Conservation (phyloP, 2,329 filamentous ascomycete species). For the Alternaria triticimaculans region DNA sequence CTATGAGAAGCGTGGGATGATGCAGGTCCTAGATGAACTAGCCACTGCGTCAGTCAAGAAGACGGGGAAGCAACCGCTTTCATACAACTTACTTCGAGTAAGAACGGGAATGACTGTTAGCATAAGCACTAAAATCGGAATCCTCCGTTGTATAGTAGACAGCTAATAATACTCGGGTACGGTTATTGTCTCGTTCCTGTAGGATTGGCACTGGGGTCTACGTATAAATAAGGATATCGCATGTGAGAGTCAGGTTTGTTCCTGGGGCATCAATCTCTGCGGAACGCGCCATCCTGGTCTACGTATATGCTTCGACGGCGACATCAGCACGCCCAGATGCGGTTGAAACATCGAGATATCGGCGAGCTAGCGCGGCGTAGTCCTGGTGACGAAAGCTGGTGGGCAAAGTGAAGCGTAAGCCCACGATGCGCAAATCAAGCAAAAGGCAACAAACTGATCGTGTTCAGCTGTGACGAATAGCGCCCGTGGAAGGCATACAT, state of each 20-base stretch:
- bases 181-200: slow-evolving; percentile 22
- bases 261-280: slow-evolving; percentile 20
- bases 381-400: slow-evolving; percentile 18
- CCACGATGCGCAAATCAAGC: slow-evolving; percentile 28
- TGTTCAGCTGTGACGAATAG: slow-evolving; percentile 43
- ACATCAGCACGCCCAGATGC: slow-evolving; percentile 10
- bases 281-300: slow-evolving; percentile 10
- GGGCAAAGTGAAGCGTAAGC: slow-evolving; percentile 27
- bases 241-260: slow-evolving; percentile 24
- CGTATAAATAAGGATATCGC: slow-evolving; percentile 34
- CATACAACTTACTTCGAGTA: slow-evolving; percentile 42
- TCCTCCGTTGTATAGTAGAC: slow-evolving; percentile 32
- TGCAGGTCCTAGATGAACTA: slow-evolving; percentile 38
- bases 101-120: slow-evolving; percentile 39
- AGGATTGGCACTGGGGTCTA: slow-evolving; percentile 39
- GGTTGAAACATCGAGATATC: slow-evolving; percentile 4
- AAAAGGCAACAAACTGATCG: slow-evolving; percentile 28
- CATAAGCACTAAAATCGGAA: slow-evolving; percentile 44
- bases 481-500: slow-evolving; percentile 43
- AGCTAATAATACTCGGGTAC: slow-evolving; percentile 32
- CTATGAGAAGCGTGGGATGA: slow-evolving; percentile 26
- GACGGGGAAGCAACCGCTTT: slow-evolving; percentile 34
- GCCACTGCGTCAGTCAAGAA: slow-evolving; percentile 36
- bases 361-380: slow-evolving; percentile 7
- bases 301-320: slow-evolving; percentile 7